These are phyloP conservation scores for Ceratocystis eucalypticola DNA, from an alignment of 2,329 filamentous ascomycete species.

Conservation along the genomic window DNA sequence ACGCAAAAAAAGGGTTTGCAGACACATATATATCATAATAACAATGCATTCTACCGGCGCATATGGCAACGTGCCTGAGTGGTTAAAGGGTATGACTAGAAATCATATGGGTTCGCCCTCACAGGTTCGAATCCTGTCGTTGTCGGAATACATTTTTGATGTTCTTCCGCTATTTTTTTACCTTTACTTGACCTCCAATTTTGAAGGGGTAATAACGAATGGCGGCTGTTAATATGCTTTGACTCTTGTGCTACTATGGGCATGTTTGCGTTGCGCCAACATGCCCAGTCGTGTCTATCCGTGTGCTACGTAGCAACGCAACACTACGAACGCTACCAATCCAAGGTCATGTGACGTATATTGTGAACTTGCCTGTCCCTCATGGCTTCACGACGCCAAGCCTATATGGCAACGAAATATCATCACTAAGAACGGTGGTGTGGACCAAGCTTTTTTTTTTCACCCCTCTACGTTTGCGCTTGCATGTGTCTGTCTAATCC, in stretches of 20 bases:
- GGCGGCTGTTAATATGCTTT: background rate
- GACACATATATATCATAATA: no score
- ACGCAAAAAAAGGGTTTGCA: no score
- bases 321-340: background rate
- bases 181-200: background rate
- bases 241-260: background rate
- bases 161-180: background rate
- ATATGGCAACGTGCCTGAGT: constrained; percentile 15
- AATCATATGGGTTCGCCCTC: constrained; percentile 16
- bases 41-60: no score
- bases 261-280: background rate
- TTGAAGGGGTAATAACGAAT: background rate
- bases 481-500: background rate
- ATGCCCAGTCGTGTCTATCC: background rate
- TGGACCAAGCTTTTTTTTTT: background rate
- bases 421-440: background rate
- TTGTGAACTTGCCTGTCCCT: background rate
- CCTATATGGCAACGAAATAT: background rate
- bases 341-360: background rate
- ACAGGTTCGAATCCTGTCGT: constrained; percentile 18
- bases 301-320: background rate
- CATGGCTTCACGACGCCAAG: background rate
- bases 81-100: constrained; percentile 18
- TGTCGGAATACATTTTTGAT: background rate
- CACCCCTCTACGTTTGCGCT: background rate